Base-by-base conservation (phyloP, 345 rosid species). In the Moringa oleifera region DNA sequence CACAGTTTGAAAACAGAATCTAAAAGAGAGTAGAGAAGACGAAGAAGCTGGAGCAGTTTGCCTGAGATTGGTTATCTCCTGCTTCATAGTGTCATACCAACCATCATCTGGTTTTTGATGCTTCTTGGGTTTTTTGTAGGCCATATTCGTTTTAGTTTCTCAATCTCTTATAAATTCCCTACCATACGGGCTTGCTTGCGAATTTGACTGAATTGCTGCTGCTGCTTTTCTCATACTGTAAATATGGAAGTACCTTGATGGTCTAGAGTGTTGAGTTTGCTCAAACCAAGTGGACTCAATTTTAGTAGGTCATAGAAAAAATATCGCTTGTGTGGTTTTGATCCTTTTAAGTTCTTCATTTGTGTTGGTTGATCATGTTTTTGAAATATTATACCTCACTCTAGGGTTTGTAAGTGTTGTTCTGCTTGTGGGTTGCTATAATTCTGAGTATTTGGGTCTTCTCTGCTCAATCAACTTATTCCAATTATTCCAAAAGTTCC, bases 181-280 rank as follows among this genome's bases (percentile, higher is more conserved):
- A 63, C 72, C 60, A 67, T 61, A 67, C 70, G 64, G 72, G 74
- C 68, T 61, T 60, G 72, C 74, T 59, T 61, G 64, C 77, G n/a
- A n/a, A n/a, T 33, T 33, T 33, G 37, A 33, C 57, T 68, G 77
- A 80, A 78, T 57, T 61, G 55, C 60, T n/a, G n/a, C n/a, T 69
- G 77, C 64, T 68, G 65, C 65, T 71, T 77, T n/a, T 75, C 73
- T 72, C 77, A 77, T 79, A 81, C 83, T 84, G 89, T 84, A 81
- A 73, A 84, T 79, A 79, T 71, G 80, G 68, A 84, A 77, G 76
- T 68, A 60, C 54, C n/a, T 63, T 64, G 67, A 71, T 71, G 73
- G 75, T 19, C 69, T 75, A 63, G 73, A 73, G 68, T 78, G 82
- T 49, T 59, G 70, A 78, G 78, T 69, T 76, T 80, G 83, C 73